These are phyloP conservation scores for Aquilaria agallochum DNA, from an alignment of 441 rosid species.

Conservation along the genomic window DNA sequence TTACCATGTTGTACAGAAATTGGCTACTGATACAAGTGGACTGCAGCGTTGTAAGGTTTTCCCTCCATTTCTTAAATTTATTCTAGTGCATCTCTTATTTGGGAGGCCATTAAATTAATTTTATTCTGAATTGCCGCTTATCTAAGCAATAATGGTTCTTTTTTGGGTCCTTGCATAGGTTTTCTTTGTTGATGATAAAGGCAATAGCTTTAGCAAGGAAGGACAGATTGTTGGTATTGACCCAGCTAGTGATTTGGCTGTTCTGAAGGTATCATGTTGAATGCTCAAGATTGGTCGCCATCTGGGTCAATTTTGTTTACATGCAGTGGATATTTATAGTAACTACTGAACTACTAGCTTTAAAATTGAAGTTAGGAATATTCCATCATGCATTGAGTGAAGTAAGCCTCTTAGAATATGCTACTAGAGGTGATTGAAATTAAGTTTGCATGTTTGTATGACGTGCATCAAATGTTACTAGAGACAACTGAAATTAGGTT, in stretches of 20 bases:
- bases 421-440: too few species aligned
- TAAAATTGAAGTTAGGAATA: too few species aligned
- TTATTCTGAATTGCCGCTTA: neutral
- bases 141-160: neutral
- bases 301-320: neutral
- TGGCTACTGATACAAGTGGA: conserved; percentile 71
- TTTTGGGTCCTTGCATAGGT: conserved; percentile 32
- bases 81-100: neutral
- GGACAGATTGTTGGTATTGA: conserved; percentile 71
- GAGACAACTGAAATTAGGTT: too few species aligned
- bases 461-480: too few species aligned
- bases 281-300: neutral
- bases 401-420: too few species aligned
- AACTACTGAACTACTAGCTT: too few species aligned
- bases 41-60: conserved; percentile 81
- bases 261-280: conserved; percentile 50
- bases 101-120: neutral
- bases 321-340: too few species aligned
- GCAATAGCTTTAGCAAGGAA: conserved; percentile 55
- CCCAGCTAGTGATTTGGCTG: conserved; percentile 81
- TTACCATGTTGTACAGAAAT: conserved; percentile 78
- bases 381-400: too few species aligned
- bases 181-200: conserved; percentile 54
- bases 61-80: conserved; percentile 3
- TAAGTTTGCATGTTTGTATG: too few species aligned